Evolutionary conservation across 2,329 filamentous ascomycete species (phyloP).

Genomic region (Lomentospora prolificans): DNA sequence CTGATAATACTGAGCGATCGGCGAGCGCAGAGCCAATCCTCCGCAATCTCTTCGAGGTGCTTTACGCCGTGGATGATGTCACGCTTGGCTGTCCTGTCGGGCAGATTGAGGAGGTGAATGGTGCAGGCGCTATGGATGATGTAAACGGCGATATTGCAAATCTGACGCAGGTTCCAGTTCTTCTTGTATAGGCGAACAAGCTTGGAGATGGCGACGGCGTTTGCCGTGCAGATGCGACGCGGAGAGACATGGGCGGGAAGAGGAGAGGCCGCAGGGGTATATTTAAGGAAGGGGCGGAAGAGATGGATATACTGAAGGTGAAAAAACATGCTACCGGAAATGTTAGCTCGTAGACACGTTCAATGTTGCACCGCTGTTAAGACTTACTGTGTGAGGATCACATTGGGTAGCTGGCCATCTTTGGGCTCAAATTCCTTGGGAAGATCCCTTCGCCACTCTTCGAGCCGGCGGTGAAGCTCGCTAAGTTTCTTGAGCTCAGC

Average conservation of each 20-base stretch:
- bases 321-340: slow-evolving; percentile 77
- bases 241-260: slow-evolving; percentile 82
- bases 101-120: slow-evolving; percentile 85
- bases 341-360: too few species aligned
- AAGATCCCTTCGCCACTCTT: slow-evolving; percentile 77
- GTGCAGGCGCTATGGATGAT: slow-evolving; percentile 91
- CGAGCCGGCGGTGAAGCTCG: slow-evolving; percentile 79
- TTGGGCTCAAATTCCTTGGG: slow-evolving; percentile 81
- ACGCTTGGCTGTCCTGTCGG: slow-evolving; percentile 79
- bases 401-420: slow-evolving; percentile 80
- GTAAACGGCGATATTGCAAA: slow-evolving; percentile 94
- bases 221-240: slow-evolving; percentile 80
- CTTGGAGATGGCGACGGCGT: slow-evolving; percentile 83
- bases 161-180: slow-evolving; percentile 80
- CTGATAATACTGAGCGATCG: slow-evolving; percentile 78
- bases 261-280: slow-evolving; percentile 69
- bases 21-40: slow-evolving; percentile 85
- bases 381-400: slow-evolving; percentile 76
- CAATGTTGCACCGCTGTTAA: too few species aligned
- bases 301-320: slow-evolving; percentile 92
- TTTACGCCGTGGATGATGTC: slow-evolving; percentile 87
- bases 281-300: slow-evolving; percentile 91
- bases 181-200: slow-evolving; percentile 92
- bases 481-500: slow-evolving; percentile 85
- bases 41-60: slow-evolving; percentile 89